Evolutionary conservation across 805 yeast species (phyloP).

Genomic region (Starmerella powellii): DNA sequence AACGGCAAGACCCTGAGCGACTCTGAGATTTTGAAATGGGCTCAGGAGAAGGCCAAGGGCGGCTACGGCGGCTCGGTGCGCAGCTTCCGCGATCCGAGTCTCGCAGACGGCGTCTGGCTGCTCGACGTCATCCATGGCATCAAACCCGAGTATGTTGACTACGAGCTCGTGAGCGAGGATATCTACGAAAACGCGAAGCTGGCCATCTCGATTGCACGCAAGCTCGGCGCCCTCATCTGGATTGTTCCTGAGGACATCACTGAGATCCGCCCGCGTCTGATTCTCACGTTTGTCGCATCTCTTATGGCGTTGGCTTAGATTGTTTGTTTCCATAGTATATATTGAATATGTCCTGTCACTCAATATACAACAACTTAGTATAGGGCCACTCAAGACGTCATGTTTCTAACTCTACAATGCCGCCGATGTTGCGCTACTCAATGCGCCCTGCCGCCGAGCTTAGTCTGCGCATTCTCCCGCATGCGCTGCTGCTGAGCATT

Average conservation of each 20-base stretch:
- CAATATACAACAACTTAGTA: too few relatives aligned
- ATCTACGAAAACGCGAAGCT: constrained; percentile 87
- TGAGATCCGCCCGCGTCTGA: constrained; percentile 88
- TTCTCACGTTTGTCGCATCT: constrained; percentile 88
- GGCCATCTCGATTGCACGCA: constrained; percentile 97
- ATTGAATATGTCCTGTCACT: not conserved
- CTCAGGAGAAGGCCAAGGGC: constrained; percentile 56
- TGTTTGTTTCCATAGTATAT: not conserved
- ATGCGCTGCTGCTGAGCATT: too few relatives aligned
- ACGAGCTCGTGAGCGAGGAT: constrained; percentile 81
- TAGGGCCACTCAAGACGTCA: too few relatives aligned
- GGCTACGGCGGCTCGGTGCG: constrained; percentile 81
- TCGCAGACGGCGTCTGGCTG: constrained; percentile 68
- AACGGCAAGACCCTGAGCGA: constrained; percentile 71
- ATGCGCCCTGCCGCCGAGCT: too few relatives aligned
- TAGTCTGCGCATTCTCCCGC: too few relatives aligned
- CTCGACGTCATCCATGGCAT: constrained; percentile 84
- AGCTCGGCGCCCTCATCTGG: constrained; percentile 95
- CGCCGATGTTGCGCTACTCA: too few relatives aligned
- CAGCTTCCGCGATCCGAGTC: constrained; percentile 70
- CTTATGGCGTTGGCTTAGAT: constrained; percentile 53
- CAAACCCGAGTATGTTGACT: constrained; percentile 96
- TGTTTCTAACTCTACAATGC: too few relatives aligned
- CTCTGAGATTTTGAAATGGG: constrained; percentile 85
- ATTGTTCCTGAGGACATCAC: constrained; percentile 98